Percentiles rank a stretch among this genome's conserved stretches.
These are phyloP conservation scores for Diversispora eburnea DNA, from an alignment of 192 early-diverging fungal species.

Conservation along the genomic window DNA sequence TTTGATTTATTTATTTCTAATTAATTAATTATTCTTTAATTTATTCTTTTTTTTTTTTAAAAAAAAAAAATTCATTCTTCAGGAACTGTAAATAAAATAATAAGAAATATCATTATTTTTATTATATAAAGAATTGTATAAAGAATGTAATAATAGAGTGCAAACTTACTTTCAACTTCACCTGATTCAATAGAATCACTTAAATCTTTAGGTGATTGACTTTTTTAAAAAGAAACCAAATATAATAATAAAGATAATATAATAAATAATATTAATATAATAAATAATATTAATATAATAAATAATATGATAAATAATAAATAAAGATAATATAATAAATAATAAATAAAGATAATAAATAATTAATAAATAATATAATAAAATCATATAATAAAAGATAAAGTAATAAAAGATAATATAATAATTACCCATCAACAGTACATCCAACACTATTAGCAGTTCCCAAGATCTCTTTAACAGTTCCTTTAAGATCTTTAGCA, in stretches of 20 bases:
- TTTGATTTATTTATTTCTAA: too few relatives aligned
- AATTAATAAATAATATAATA: not conserved
- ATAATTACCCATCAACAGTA: slow-evolving; percentile 80
- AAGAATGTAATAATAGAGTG: slow-evolving; percentile 34
- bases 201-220: slow-evolving; percentile 87
- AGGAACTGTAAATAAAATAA: slow-evolving; percentile 6
- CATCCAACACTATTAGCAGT: slow-evolving; percentile 94
- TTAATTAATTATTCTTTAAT: too few relatives aligned
- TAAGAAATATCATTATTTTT: not conserved
- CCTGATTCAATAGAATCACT: slow-evolving; percentile 82
- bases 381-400: not conserved
- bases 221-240: not conserved
- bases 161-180: slow-evolving; percentile 64
- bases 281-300: not conserved
- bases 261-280: not conserved
- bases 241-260: too few relatives aligned
- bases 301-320: not conserved
- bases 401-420: not conserved
- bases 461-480: slow-evolving; percentile 95
- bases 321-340: not conserved
- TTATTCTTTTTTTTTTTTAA: too few relatives aligned
- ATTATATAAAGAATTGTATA: slow-evolving; percentile 19
- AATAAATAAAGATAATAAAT: not conserved
- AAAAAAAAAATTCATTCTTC: slow-evolving; percentile 6
- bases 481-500: slow-evolving; percentile 90